These are phyloP conservation scores for Microdochium bolleyi DNA, from an alignment of 2,329 filamentous ascomycete species.

Conservation along the genomic window DNA sequence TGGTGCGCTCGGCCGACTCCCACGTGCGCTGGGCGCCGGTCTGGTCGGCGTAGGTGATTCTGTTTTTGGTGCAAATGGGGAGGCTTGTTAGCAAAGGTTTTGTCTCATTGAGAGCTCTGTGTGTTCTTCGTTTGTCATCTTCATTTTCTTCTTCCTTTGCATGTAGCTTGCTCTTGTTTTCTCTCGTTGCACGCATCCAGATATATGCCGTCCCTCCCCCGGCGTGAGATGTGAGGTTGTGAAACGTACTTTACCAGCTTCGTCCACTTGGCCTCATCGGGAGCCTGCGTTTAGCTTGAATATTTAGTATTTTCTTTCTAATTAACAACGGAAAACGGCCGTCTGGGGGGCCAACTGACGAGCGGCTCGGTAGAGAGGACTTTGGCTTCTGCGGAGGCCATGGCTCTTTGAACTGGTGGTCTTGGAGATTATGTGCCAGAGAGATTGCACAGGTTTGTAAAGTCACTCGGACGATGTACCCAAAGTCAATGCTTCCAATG, in stretches of 20 bases:
- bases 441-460: too few species aligned
- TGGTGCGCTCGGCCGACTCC: constrained; percentile 67
- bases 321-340: background rate
- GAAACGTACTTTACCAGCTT: constrained; percentile 45
- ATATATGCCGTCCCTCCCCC: too few species aligned
- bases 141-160: background rate
- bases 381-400: constrained; percentile 34
- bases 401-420: constrained; percentile 8
- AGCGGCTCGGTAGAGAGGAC: constrained; percentile 34
- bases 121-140: too few species aligned
- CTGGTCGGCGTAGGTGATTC: constrained; percentile 58
- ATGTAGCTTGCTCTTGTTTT: background rate
- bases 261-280: constrained; percentile 50
- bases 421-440: too few species aligned
- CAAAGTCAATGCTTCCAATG: too few species aligned
- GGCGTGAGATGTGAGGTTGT: too few species aligned
- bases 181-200: background rate
- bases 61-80: constrained; percentile 17
- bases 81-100: too few species aligned
- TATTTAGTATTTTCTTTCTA: too few species aligned
- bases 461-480: too few species aligned
- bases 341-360: constrained; percentile 21
- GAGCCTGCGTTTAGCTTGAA: too few species aligned
- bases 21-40: constrained; percentile 52
- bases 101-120: too few species aligned